A percentile compares a stretch with the other conserved stretches of the same genome.
Conservation (phyloP, 1,284 basidiomycete genomes). For the Malassezia psittaci region DNA sequence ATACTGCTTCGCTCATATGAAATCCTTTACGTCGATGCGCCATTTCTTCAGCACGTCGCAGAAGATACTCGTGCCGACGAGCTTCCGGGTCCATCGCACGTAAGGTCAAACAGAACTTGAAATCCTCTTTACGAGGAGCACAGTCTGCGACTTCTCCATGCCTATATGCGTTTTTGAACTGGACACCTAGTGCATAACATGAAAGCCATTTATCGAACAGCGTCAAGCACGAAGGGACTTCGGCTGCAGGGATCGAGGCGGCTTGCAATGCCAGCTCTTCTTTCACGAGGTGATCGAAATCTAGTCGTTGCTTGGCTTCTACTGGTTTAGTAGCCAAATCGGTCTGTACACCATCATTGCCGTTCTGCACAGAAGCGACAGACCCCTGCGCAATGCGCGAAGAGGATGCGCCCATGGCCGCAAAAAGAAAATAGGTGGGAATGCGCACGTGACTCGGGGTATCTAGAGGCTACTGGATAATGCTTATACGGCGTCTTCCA, state of each 20-base stretch:
- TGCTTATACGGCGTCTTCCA: constrained; percentile 30
- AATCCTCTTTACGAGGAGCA: constrained; percentile 70
- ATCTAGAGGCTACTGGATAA: not conserved
- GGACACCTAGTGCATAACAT: constrained; percentile 60
- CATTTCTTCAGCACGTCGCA: constrained; percentile 80
- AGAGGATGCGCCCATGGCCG: constrained; percentile 10
- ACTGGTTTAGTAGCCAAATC: too few species aligned
- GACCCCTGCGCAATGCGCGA: constrained; percentile 1
- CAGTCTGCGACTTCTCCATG: constrained; percentile 71
- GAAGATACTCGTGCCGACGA: constrained; percentile 70
- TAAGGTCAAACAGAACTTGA: constrained; percentile 85
- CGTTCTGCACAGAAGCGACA: not conserved
- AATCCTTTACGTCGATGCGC: constrained; percentile 57
- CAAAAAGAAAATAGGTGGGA: not conserved
- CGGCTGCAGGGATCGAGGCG: constrained; percentile 26
- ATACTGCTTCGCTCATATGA: constrained; percentile 82
- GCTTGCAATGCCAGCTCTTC: constrained; percentile 36
- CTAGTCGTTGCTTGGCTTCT: not conserved
- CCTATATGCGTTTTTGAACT: constrained; percentile 75
- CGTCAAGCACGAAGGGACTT: constrained; percentile 34
- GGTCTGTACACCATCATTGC: too few species aligned
- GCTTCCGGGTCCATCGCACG: constrained; percentile 68
- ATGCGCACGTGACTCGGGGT: constrained; percentile 3
- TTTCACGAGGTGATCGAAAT: constrained; percentile 14
- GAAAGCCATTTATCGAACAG: constrained; percentile 43